phyloP scores from a whole-genome alignment of 805 yeast genomes.

The Tetrapisispora pingtungensis region DNA sequence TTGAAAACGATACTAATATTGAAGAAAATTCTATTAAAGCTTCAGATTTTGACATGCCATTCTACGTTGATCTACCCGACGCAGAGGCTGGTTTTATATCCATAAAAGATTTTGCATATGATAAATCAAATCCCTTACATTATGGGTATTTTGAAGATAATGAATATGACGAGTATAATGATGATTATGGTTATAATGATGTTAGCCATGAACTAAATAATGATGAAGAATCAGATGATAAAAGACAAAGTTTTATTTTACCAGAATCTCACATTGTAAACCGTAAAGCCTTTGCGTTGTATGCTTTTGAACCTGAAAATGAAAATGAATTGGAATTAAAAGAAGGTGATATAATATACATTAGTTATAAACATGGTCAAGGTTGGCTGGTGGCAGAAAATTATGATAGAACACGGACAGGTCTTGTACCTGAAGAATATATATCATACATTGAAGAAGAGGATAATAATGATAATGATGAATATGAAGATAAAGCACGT shows the following conservation, averaged over 20 bases:
- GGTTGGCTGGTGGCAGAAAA: constrained; percentile 93
- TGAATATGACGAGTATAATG: constrained; percentile 18
- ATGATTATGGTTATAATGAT: constrained; percentile 13
- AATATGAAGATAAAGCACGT: constrained; percentile 28
- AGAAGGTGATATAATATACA: constrained; percentile 79
- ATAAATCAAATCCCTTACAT: constrained; percentile 56
- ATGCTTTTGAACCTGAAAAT: constrained; percentile 86
- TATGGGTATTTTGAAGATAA: constrained; percentile 41
- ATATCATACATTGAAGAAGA: constrained; percentile 42
- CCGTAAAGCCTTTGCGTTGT: constrained; percentile 70
- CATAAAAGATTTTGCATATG: constrained; percentile 78
- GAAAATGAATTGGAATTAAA: constrained; percentile 74
- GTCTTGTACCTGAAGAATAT: constrained; percentile 91
- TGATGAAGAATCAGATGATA: constrained; percentile 15
- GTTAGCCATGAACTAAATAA: constrained; percentile 7
- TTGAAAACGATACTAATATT: background rate
- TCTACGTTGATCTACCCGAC: constrained; percentile 2
- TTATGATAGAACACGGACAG: constrained; percentile 43
- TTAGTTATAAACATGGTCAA: constrained; percentile 88
- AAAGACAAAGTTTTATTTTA: constrained; percentile 26
- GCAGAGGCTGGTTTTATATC: constrained; percentile 31
- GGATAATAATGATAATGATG: constrained; percentile 14
- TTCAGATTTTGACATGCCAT: background rate
- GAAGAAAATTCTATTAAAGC: background rate
- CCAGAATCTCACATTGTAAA: constrained; percentile 33